A percentile compares a stretch with the other conserved stretches of the same genome.
These are phyloP conservation scores for Spathaspora sp. DNA, from an alignment of 1,139 yeast species.

Conservation along the genomic window DNA sequence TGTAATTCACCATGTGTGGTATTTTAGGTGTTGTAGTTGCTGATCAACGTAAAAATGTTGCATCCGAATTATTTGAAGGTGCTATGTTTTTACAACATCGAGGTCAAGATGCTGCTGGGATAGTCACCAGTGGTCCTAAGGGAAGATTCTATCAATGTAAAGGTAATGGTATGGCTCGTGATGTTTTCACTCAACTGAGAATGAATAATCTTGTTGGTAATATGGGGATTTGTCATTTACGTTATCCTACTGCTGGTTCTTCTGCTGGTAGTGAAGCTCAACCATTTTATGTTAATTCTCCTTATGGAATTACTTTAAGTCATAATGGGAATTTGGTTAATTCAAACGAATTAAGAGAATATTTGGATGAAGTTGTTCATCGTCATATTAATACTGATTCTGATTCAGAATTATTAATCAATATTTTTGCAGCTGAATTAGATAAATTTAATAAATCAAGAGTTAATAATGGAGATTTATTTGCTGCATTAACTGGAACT, in stretches of 20 bases:
- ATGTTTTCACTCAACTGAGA: conserved; percentile 85
- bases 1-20: conserved; percentile 74
- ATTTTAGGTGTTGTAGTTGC: conserved; percentile 85
- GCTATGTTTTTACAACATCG: conserved; percentile 93
- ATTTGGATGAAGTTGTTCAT: conserved; percentile 90
- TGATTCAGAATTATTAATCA: conserved; percentile 86
- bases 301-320: conserved; percentile 86
- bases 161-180: conserved; percentile 99
- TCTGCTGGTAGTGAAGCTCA: conserved; percentile 97
- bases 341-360: conserved; percentile 69
- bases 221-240: conserved; percentile 92
- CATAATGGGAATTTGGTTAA: conserved; percentile 96
- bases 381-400: conserved; percentile 97
- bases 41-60: conserved; percentile 69
- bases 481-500: conserved; percentile 81
- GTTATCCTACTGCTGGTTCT: conserved; percentile 99
- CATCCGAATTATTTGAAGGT: conserved; percentile 90
- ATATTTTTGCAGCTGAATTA: conserved; percentile 87
- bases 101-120: conserved; percentile 99
- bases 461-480: conserved; percentile 87
- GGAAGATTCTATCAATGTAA: conserved; percentile 96
- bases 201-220: conserved; percentile 82
- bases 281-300: conserved; percentile 96
- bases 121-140: conserved; percentile 90
- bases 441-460: conserved; percentile 91